Base-by-base conservation (phyloP, 1,284 basidiomycete genomes). In the Trichosporon sp. region DNA sequence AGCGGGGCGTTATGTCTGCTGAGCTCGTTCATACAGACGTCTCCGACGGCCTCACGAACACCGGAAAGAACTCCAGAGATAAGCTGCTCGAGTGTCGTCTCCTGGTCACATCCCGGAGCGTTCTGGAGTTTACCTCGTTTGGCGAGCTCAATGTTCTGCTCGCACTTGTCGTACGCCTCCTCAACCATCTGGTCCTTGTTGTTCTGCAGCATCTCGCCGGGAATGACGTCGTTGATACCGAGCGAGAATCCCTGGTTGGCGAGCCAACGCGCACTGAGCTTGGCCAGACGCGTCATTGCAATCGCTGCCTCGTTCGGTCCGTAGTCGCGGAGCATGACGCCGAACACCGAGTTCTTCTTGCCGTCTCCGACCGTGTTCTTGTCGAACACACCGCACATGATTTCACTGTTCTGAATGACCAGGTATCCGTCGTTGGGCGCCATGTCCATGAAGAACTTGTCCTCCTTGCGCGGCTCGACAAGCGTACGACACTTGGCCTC, bases 331-430 rank as follows among this genome's bases (percentile, higher is more conserved):
- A 98, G 88, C 76, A 99, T 98, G 65, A 98, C 93, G 73, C 96
- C 96, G 77, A 99, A 99, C 42, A 99, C 93, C 1, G 94, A 98
- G 81, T 98, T 98, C 87, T 99, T 99, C 88, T 99, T 99, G 67
- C 97, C 97, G 77, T 94, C 93, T 69, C 97, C 97, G 5, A 99
- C 92, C 0, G 95, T 98, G 23, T 93, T 93, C 85, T 99, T 99
- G 86, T 99, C 97, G 88, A 99, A 97, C 9, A 96, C 92, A 64
- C 97, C 97, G 78, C 96, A 98, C 93, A 99, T 98, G 78, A 99
- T 95, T 83, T 99, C 95, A 80, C 92, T 95, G 82, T 99, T 99
- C 72, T 95, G 90, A 67, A 99, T 91, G 69, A 99, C 97, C 34
- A 99, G 88, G 89, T 94, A 99, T 1, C 96, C 96, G 78, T 99